A percentile compares a stretch with the other conserved stretches of the same genome.
phyloP scores from a whole-genome alignment of 306 rosid species.

The Nissolia schottii region DNA sequence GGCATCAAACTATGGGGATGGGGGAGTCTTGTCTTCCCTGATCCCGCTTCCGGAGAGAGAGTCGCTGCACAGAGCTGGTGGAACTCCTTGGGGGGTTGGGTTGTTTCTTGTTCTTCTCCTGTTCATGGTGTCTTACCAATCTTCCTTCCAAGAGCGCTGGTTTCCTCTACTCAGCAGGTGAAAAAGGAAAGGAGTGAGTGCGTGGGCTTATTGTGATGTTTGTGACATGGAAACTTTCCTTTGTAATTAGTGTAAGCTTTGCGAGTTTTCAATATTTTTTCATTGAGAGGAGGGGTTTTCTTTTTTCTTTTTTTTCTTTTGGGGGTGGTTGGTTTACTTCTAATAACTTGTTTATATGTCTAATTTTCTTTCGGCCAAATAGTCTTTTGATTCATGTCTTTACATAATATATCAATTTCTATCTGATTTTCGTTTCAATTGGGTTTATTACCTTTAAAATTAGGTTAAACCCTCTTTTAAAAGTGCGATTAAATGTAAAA shows the following conservation, averaged over 20 bases:
- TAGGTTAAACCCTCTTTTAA: no score
- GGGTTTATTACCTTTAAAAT: no score
- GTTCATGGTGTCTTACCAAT: conserved; percentile 67
- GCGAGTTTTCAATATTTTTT: neutral
- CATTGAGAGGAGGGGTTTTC: neutral
- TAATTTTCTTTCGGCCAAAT: neutral
- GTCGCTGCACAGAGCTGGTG: conserved; percentile 61
- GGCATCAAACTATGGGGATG: conserved; percentile 30
- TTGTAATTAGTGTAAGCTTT: conserved; percentile 28
- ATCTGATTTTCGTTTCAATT: no score
- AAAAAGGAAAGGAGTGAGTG: neutral
- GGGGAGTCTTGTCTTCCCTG: conserved; percentile 22
- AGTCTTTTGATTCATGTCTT: no score
- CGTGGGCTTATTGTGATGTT: neutral
- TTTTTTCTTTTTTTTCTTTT: no score
- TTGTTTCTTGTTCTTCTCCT: conserved; percentile 58
- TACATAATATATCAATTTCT: no score
- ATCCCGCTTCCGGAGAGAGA: conserved; percentile 54
- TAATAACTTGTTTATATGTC: neutral
- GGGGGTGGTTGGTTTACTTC: no score
- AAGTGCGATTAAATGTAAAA: no score
- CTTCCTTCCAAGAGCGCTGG: conserved; percentile 73
- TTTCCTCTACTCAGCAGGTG: conserved; percentile 61
- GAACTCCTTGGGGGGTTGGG: conserved; percentile 86
- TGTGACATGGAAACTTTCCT: neutral